phyloP scores from a whole-genome alignment of 1,139 yeast genomes.

The Taphrina populina region DNA sequence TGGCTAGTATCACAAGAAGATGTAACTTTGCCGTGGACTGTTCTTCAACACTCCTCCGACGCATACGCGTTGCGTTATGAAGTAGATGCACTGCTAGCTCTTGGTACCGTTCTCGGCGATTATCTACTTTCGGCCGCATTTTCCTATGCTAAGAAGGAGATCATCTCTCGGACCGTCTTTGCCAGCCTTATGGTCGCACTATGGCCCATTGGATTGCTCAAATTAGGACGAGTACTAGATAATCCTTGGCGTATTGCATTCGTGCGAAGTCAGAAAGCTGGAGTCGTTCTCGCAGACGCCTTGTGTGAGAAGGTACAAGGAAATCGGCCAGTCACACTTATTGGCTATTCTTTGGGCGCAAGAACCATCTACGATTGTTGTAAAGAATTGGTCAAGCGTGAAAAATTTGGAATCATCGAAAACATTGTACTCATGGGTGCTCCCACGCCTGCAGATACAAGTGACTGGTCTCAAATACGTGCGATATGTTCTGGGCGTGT shows the following conservation, averaged over 20 bases:
- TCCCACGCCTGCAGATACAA: constrained; percentile 76
- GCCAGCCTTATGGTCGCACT: constrained; percentile 91
- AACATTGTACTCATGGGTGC: constrained; percentile 86
- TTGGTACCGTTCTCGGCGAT: constrained; percentile 92
- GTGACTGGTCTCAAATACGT: constrained; percentile 74
- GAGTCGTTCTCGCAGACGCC: constrained; percentile 79
- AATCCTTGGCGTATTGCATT: constrained; percentile 98
- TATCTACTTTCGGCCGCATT: constrained; percentile 68
- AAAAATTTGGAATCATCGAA: constrained; percentile 84
- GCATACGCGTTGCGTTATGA: constrained; percentile 79
- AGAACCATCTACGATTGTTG: constrained; percentile 88
- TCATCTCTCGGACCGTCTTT: constrained; percentile 68
- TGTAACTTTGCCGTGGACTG: constrained; percentile 95
- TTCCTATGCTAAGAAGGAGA: constrained; percentile 33
- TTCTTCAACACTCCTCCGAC: constrained; percentile 83
- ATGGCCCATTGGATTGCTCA: constrained; percentile 85
- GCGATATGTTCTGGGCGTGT: constrained; percentile 88
- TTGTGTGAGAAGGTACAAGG: constrained; percentile 84
- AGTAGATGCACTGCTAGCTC: constrained; percentile 92
- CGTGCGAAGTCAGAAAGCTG: constrained; percentile 63
- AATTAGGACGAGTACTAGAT: constrained; percentile 82
- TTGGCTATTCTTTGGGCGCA: constrained; percentile 93
- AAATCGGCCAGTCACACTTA: constrained; percentile 86
- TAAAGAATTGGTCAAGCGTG: constrained; percentile 72
- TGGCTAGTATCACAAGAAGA: constrained; percentile 97